Evolutionary conservation across 1,139 yeast genomes (phyloP).

Genomic region (Saccharomyces pastorianus): DNA sequence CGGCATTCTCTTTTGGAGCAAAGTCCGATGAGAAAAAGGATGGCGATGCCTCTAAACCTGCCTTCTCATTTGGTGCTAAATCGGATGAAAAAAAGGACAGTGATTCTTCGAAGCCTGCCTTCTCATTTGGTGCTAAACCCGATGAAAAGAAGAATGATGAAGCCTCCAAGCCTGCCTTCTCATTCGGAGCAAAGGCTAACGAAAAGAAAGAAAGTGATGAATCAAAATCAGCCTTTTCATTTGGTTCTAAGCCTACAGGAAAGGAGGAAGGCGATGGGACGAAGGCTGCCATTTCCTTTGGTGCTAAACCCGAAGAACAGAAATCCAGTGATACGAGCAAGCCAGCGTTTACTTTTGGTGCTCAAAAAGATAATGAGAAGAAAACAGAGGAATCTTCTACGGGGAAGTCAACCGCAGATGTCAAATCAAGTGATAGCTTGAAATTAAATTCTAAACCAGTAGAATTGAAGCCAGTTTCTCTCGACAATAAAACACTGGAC

Average conservation of each 20-base stretch:
- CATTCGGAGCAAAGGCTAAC: slow-evolving; percentile 28
- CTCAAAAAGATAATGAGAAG: slow-evolving; percentile 20
- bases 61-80: slow-evolving; percentile 27
- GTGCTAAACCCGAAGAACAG: slow-evolving; percentile 17
- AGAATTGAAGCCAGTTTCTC: slow-evolving; percentile 63
- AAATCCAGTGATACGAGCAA: slow-evolving; percentile 20
- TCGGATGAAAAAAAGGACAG: neutral
- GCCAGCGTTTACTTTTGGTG: slow-evolving; percentile 26
- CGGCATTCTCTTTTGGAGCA: slow-evolving; percentile 28
- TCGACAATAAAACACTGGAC: slow-evolving; percentile 86
- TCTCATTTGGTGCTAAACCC: slow-evolving; percentile 16
- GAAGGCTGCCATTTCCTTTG: slow-evolving; percentile 25
- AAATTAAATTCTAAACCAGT: slow-evolving; percentile 36
- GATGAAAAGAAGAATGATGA: slow-evolving; percentile 13
- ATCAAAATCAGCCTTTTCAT: slow-evolving; percentile 18
- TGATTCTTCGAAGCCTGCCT: slow-evolving; percentile 18
- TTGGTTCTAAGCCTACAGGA: slow-evolving; percentile 11
- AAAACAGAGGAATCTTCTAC: slow-evolving; percentile 24
- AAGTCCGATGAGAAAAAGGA: slow-evolving; percentile 22
- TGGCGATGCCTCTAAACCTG: slow-evolving; percentile 16
- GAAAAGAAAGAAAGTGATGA: slow-evolving; percentile 8
- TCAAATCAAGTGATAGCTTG: neutral
- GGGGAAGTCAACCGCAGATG: slow-evolving; percentile 10
- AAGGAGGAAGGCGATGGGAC: slow-evolving; percentile 15
- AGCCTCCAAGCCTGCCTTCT: slow-evolving; percentile 23